Percentiles rank a stretch among this genome's conserved stretches.
phyloP scores from a whole-genome alignment of 257 asterid genomes.

The Coffea eugenioides region DNA sequence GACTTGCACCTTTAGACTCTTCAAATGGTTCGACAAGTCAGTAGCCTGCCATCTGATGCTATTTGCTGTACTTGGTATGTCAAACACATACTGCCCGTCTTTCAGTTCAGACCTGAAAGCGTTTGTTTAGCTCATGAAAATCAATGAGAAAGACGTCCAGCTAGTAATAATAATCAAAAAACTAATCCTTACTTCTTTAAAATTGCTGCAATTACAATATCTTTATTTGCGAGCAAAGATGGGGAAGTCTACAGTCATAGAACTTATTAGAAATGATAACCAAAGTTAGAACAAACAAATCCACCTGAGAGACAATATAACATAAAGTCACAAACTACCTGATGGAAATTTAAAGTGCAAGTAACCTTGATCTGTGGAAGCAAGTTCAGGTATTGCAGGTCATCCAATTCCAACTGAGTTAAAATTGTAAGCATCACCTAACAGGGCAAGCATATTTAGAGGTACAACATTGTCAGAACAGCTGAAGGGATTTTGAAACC shows the following conservation, averaged over 20 bases:
- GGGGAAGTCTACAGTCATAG: constrained; percentile 73
- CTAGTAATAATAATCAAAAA: constrained; percentile 19
- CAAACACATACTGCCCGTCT: constrained; percentile 86
- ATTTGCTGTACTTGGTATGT: constrained; percentile 77
- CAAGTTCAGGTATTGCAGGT: constrained; percentile 62
- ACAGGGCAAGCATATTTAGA: constrained; percentile 28
- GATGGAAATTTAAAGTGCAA: constrained; percentile 84
- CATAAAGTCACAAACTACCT: constrained; percentile 43
- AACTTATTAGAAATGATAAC: constrained; percentile 11
- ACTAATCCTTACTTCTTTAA: constrained; percentile 64
- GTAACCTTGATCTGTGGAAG: constrained; percentile 83
- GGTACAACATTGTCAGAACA: not conserved
- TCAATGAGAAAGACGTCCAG: constrained; percentile 17
- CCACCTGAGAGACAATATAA: not conserved
- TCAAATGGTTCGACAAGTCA: constrained; percentile 70
- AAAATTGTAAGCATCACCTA: constrained; percentile 86
- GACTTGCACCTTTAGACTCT: constrained; percentile 58
- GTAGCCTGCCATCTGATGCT: constrained; percentile 49
- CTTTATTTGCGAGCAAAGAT: constrained; percentile 59
- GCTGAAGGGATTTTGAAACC: constrained; percentile 8
- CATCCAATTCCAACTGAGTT: constrained; percentile 97
- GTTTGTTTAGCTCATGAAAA: constrained; percentile 22
- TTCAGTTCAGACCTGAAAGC: constrained; percentile 74
- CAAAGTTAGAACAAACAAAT: not conserved
- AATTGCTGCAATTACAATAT: constrained; percentile 63